A percentile compares a stretch with the other conserved stretches of the same genome.
These are phyloP conservation scores for Trypanosoma lewisi DNA, from an alignment of 208 protist species.

Conservation along the genomic window DNA sequence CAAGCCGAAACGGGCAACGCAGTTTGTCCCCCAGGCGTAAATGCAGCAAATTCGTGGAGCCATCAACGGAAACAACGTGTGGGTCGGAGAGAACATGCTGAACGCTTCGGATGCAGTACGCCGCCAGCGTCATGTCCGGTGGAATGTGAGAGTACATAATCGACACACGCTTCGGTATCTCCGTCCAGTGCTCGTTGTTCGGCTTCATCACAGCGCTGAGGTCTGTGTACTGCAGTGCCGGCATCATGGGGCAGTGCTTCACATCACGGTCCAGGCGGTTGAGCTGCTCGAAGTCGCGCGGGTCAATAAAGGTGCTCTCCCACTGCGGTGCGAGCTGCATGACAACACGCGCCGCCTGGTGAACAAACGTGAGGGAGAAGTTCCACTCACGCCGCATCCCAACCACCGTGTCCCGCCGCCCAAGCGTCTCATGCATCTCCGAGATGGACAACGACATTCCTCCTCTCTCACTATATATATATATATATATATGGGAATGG, in stretches of 20 bases:
- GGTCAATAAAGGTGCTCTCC: conserved; percentile 83
- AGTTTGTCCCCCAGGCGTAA: conserved; percentile 72
- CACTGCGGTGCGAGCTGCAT: conserved; percentile 76
- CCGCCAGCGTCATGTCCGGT: conserved; percentile 52
- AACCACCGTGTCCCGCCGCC: conserved; percentile 13
- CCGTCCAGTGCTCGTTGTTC: conserved; percentile 55
- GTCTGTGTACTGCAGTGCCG: conserved; percentile 63
- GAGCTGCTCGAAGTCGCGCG: conserved; percentile 45
- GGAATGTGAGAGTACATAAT: conserved; percentile 75
- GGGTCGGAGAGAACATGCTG: conserved; percentile 69
- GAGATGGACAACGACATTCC: neutral
- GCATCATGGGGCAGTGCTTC: conserved; percentile 51
- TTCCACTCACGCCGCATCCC: conserved; percentile 90
- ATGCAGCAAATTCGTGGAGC: conserved; percentile 44
- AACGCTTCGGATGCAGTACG: conserved; percentile 71
- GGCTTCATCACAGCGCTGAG: conserved; percentile 40
- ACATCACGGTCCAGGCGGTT: conserved; percentile 53
- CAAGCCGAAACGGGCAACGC: conserved; percentile 46
- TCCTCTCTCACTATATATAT: neutral
- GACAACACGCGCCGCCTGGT: conserved; percentile 60
- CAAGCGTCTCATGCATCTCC: neutral
- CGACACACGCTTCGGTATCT: conserved; percentile 73
- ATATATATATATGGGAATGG: conserved; percentile 1
- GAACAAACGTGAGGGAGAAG: conserved; percentile 70
- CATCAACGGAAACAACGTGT: conserved; percentile 74